These are phyloP conservation scores for Yamadazyma atlantica DNA, from an alignment of 1,139 yeast genomes.

Conservation along the genomic window DNA sequence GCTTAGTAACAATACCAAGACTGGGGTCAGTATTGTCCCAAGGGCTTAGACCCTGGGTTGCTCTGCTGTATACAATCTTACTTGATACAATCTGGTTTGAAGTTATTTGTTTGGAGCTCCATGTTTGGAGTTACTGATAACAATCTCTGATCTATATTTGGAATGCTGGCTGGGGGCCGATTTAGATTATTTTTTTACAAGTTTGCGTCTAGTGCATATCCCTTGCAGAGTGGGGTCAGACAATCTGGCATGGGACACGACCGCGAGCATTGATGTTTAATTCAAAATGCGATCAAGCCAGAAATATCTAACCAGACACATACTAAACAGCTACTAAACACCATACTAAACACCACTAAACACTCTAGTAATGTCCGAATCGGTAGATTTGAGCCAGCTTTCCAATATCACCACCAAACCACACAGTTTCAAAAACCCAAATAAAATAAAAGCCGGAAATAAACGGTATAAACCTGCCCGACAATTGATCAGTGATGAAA, in stretches of 20 bases:
- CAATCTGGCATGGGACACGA: too few species aligned
- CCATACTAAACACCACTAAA: too few species aligned
- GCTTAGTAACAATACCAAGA: too few species aligned
- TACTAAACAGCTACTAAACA: background rate
- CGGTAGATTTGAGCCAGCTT: constrained; percentile 29
- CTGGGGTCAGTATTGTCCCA: too few species aligned
- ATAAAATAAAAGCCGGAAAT: constrained; percentile 44
- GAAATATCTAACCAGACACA: background rate
- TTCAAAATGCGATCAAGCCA: background rate
- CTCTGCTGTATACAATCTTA: too few species aligned
- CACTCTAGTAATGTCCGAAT: background rate
- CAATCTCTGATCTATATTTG: too few species aligned
- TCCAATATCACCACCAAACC: constrained; percentile 43
- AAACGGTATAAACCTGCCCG: constrained; percentile 75
- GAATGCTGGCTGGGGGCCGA: too few species aligned
- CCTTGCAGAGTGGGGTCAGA: background rate
- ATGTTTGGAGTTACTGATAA: too few species aligned
- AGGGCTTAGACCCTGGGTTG: too few species aligned
- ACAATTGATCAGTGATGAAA: constrained; percentile 78
- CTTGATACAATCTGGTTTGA: too few species aligned
- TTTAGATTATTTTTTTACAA: background rate
- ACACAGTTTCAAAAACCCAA: constrained; percentile 55
- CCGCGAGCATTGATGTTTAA: constrained; percentile 1
- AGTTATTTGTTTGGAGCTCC: too few species aligned
- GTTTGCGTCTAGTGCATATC: background rate